Base-by-base conservation (phyloP, 495 filamentous ascomycete genomes). In the Penicillium samsonianum region DNA sequence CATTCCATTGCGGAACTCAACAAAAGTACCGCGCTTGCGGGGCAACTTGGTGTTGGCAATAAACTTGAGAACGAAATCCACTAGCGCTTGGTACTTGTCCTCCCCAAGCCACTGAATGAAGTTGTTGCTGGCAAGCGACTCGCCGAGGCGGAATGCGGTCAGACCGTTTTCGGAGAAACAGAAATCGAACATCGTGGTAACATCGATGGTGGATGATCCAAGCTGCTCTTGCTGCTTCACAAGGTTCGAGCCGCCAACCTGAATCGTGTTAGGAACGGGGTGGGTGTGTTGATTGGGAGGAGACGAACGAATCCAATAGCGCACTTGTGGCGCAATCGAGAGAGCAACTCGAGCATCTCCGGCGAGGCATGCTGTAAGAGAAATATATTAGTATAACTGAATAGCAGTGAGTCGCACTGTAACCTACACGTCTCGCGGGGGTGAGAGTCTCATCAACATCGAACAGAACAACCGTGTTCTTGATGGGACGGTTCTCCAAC, bases 1-100 rank as follows among this genome's bases (percentile, higher is more conserved):
- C 94, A 98, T 98, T 71, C 94, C 94, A 69, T 93, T 96, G 57
- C 80, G 83, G 80, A 96, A 98, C 80, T 98, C 94, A 57, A 98
- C 76, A 69, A 98, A 98, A 30, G 94, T 98, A 61, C 94, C 94
- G 44, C 93, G 82, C 85, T 95, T 98, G 73, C 91, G 74, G 38
- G 93, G 94, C 16, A 79, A 55, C 64, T 95, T 90, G 33, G 96
- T 73, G 67, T 96, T 90, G 60, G 92, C 89, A 60, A 98, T 84
- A 71, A 96, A 95, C 72, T 87, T 89, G 69, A 98, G 81, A 59
- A 87, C 82, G 77, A 92, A 98, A 60, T 84, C 87, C 14, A 89
- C 91, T 55, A 98, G 77, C 64, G 86, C 76, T 83, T 97, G 92
- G 78, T 96, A 98, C 65, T 86, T 87, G 8, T 88, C 88, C 78